Base-by-base conservation (phyloP, 495 filamentous ascomycete genomes). In the Acidiella bohemica region DNA sequence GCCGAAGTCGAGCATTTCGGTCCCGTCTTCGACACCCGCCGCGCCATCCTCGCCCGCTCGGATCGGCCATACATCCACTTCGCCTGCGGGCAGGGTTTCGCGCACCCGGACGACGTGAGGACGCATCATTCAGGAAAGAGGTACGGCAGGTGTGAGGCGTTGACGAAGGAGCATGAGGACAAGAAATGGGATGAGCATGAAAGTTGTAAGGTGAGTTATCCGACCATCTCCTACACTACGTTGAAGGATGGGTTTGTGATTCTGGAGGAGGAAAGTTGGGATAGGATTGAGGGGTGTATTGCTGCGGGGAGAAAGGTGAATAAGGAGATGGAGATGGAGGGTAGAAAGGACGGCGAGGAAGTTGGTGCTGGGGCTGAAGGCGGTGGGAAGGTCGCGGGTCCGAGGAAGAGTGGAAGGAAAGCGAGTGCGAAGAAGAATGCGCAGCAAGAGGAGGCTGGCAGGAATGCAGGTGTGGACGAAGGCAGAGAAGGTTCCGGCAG, bases 1-100 rank as follows among this genome's bases (percentile, higher is more conserved):
- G 12, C 20, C 4, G 34, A 37, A 10, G 9, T 19, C 34, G 9
- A 11, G 2, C 19, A 37, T 20, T 3, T 37, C 34, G 34, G 34
- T 12, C 19, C 19, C 20, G 25, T 37, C 34, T 37, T 23, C 14
- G 20, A 6, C 34, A 37, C 34, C 22, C 34, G 34, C 34, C 34
- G 34, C 22, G 34, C 34, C 14, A 25, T 37, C 19, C 34, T 37
- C 20, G 34, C 34, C 3, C 34, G 34, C 20, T 14, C 3, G 3
- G 22, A 37, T 8, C 10, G 17, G 20, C 34, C 34, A 2, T 37
- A 37, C 34, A 25, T 37, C 22, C 34, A 37, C 22, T 6, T 13
- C 14, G 19, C 34, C 22, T 37, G 34, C 22, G 34, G 7, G 7
- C 34, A 37, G n/a, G 34, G 34, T 13, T 37, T 24, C 20, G 8